These are phyloP conservation scores for Graphilbum sp. DNA, from an alignment of 2,329 filamentous ascomycete species.

Conservation along the genomic window DNA sequence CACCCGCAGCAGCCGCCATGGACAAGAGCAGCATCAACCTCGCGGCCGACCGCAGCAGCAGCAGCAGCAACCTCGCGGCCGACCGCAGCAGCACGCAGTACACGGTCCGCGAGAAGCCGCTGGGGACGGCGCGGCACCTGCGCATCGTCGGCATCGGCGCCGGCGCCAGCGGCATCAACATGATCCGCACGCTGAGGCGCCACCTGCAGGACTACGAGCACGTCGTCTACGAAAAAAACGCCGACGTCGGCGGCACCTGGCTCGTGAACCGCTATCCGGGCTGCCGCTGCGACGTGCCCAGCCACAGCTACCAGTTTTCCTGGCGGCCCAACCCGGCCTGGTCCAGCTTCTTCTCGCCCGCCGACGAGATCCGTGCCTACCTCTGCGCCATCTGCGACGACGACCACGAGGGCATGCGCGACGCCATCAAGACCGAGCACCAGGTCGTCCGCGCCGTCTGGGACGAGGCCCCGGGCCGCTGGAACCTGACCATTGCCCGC, in stretches of 20 bases:
- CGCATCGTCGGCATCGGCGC: constrained; percentile 28
- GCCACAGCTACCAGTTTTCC: constrained; percentile 46
- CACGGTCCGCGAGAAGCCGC: constrained; percentile 6
- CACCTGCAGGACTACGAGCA: constrained; percentile 25
- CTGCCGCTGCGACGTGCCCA: constrained; percentile 38
- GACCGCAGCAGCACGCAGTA: constrained; percentile 3
- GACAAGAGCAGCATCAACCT: no score
- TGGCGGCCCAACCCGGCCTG: constrained; percentile 43
- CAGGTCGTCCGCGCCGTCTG: constrained; percentile 25
- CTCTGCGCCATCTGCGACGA: constrained; percentile 28
- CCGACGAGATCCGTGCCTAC: constrained; percentile 38
- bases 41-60: no score
- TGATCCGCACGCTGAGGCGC: constrained; percentile 26
- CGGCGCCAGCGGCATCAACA: constrained; percentile 26
- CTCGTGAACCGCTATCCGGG: constrained; percentile 42
- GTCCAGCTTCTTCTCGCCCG: constrained; percentile 38
- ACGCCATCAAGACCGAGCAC: constrained; percentile 26
- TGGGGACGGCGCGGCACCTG: constrained; percentile 18
- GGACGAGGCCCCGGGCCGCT: constrained; percentile 25
- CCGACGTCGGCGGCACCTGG: constrained; percentile 40
- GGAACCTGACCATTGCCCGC: constrained; percentile 24
- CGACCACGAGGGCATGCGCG: constrained; percentile 21
- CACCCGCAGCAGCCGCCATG: no score
- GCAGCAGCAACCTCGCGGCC: no score
- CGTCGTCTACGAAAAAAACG: constrained; percentile 39